Evolutionary conservation across 2,329 filamentous ascomycete species (phyloP), one percentile per base, ranked within the genome.

Genomic region (Scedosporium boydii): DNA sequence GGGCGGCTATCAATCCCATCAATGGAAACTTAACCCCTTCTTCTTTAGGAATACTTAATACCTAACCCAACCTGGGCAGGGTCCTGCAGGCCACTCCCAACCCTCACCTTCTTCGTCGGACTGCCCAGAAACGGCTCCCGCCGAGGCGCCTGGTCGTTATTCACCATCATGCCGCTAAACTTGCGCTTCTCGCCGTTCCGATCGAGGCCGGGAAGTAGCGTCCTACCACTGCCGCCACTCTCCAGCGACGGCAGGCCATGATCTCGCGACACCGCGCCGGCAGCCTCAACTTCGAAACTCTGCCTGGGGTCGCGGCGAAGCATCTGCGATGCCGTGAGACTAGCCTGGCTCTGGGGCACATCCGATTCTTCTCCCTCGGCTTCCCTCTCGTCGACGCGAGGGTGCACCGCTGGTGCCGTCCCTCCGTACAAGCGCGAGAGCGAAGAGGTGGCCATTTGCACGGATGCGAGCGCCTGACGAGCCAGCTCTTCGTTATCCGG

Each of bases 291-390:
- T 51, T 83, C 82, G 26, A 83, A 82, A 65, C 79, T 82, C 69
- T 80, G 76, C 9, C 79, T 76, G 1, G 81, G 75, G 59, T 84
- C 80, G 44, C 84, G 81, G 16, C 88, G 87, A 65, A 91, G 80
- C 85, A 93, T 86, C 67, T 86, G 87, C 2, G 87, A 87, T 1
- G 91, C 91, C 55, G 86, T 85, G 66, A 90, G 88, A 69, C 88
- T 93, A 7, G 91, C 90, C 69, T 90, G 89, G 63, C 88, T 91
- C 51, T 88, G 55, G 2, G 38, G 18, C n/a, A 59, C 85, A 65
- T 89, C 83, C 48, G 21, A 55, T 51, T 48, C 60, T 41, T 89
- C 80, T 14, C 76, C 76, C 1, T 76, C 76, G 29, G 29, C 29
- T 34, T 34, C 7, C 7, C 29, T 10, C 7, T 75, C 74, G 21